phyloP scores from a whole-genome alignment of 768 basidiomycete species.

The Galerina marginata region DNA sequence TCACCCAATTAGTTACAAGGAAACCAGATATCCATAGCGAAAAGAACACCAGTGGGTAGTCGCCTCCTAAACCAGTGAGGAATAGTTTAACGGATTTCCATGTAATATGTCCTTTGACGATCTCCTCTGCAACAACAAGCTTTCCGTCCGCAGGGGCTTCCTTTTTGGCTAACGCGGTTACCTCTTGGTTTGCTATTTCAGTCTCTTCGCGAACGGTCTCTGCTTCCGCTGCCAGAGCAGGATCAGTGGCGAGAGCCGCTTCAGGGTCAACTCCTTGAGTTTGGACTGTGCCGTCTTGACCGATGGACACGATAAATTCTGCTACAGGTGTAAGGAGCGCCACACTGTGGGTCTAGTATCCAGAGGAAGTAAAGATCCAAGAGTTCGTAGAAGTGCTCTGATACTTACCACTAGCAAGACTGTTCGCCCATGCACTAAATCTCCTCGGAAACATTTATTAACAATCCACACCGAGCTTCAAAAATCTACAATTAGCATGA shows the following conservation, averaged over 20 bases:
- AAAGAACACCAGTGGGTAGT: slow-evolving; percentile 40
- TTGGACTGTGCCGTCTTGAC: slow-evolving; percentile 53
- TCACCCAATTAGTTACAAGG: slow-evolving; percentile 30
- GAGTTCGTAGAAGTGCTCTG: background rate
- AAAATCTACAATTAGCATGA: background rate
- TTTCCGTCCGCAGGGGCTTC: slow-evolving; percentile 45
- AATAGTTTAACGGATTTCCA: slow-evolving; percentile 40
- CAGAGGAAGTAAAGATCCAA: background rate
- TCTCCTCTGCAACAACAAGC: slow-evolving; percentile 66
- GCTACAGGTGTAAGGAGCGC: slow-evolving; percentile 55
- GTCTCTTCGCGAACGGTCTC: slow-evolving; percentile 30
- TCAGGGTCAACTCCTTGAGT: slow-evolving; percentile 49
- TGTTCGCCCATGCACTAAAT: slow-evolving; percentile 74
- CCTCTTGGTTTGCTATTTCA: slow-evolving; percentile 27
- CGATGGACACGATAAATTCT: slow-evolving; percentile 58
- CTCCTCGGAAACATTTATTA: slow-evolving; percentile 75
- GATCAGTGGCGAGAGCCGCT: slow-evolving; percentile 37
- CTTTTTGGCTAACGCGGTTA: slow-evolving; percentile 22
- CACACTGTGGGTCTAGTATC: slow-evolving; percentile 48
- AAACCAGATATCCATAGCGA: slow-evolving; percentile 11
- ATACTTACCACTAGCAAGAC: slow-evolving; percentile 72
- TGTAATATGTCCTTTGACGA: slow-evolving; percentile 40
- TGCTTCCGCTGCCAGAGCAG: slow-evolving; percentile 45
- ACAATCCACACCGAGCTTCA: slow-evolving; percentile 79
- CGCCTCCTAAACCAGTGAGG: slow-evolving; percentile 39